A percentile compares a stretch with the other conserved stretches of the same genome.
Evolutionary conservation across 2,329 filamentous ascomycete species (phyloP).

Genomic region (Aspergillus clavatus): DNA sequence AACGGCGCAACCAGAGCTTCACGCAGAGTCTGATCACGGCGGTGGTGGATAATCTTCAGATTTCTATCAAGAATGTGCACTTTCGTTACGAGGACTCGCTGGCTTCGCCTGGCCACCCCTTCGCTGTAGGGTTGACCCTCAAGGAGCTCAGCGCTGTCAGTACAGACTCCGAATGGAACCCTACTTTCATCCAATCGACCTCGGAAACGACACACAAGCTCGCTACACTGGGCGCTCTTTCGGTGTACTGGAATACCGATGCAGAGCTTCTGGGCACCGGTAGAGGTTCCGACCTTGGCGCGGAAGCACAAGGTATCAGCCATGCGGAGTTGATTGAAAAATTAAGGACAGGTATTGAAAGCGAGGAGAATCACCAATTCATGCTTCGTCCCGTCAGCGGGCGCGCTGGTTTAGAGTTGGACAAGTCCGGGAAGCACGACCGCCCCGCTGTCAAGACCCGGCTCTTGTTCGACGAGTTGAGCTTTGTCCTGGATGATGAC

Average conservation of each 20-base stretch:
- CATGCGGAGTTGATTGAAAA: constrained; percentile 73
- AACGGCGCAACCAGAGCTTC: constrained; percentile 97
- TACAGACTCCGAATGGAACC: constrained; percentile 90
- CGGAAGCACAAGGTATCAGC: constrained; percentile 54
- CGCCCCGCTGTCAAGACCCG: constrained; percentile 84
- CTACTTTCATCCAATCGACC: constrained; percentile 89
- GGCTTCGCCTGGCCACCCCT: constrained; percentile 89
- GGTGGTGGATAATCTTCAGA: constrained; percentile 96
- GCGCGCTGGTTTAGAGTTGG: constrained; percentile 87
- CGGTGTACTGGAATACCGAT: constrained; percentile 98
- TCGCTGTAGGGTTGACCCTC: constrained; percentile 84
- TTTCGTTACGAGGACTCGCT: constrained; percentile 97
- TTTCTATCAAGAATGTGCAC: constrained; percentile 97
- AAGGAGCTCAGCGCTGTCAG: constrained; percentile 96
- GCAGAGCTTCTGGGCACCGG: constrained; percentile 76
- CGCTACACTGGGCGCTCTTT: constrained; percentile 80
- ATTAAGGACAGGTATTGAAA: constrained; percentile 76
- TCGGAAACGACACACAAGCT: constrained; percentile 84
- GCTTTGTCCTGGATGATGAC: constrained; percentile 93
- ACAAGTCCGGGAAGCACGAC: constrained; percentile 79
- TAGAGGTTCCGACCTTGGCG: constrained; percentile 61
- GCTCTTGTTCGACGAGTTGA: constrained; percentile 92
- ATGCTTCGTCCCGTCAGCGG: constrained; percentile 95
- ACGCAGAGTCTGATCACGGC: constrained; percentile 91
- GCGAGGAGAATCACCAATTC: constrained; percentile 76